These are phyloP conservation scores for Myriosclerotinia scirpicola DNA, from an alignment of 2,329 filamentous ascomycete species.

Conservation along the genomic window DNA sequence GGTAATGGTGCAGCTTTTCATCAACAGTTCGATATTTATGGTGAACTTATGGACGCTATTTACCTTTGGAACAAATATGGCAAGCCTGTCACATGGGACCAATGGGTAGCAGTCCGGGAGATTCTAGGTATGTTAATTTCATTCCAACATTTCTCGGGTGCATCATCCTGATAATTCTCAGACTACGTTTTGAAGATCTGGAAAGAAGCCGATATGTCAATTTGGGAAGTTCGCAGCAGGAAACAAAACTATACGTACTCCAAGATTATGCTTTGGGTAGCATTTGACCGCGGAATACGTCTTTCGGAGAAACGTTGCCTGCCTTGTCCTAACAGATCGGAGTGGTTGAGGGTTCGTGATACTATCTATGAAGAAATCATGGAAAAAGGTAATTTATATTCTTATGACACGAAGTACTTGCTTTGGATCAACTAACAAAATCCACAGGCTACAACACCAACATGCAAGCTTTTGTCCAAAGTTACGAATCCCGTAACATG, in stretches of 20 bases:
- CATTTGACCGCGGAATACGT: conserved; percentile 72
- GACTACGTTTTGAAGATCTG: conserved; percentile 71
- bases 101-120: conserved; percentile 69
- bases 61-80: conserved; percentile 80
- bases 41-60: conserved; percentile 74
- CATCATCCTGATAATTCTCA: conserved; percentile 34
- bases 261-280: conserved; percentile 83
- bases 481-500: conserved; percentile 68
- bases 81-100: conserved; percentile 73
- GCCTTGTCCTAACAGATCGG: conserved; percentile 66
- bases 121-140: conserved; percentile 52
- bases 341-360: conserved; percentile 68
- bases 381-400: conserved; percentile 55
- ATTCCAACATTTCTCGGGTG: not conserved
- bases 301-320: conserved; percentile 74
- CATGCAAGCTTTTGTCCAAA: conserved; percentile 70
- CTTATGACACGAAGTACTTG: not conserved
- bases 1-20: conserved; percentile 77
- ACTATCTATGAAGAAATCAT: conserved; percentile 73
- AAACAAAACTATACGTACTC: conserved; percentile 79
- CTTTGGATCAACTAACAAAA: not conserved
- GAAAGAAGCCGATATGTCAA: conserved; percentile 73
- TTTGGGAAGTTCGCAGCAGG: conserved; percentile 76
- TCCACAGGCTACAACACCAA: conserved; percentile 64
- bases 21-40: conserved; percentile 77